Base-by-base conservation (phyloP, 1,284 basidiomycete species). In the Cystobasidium slooffiae region DNA sequence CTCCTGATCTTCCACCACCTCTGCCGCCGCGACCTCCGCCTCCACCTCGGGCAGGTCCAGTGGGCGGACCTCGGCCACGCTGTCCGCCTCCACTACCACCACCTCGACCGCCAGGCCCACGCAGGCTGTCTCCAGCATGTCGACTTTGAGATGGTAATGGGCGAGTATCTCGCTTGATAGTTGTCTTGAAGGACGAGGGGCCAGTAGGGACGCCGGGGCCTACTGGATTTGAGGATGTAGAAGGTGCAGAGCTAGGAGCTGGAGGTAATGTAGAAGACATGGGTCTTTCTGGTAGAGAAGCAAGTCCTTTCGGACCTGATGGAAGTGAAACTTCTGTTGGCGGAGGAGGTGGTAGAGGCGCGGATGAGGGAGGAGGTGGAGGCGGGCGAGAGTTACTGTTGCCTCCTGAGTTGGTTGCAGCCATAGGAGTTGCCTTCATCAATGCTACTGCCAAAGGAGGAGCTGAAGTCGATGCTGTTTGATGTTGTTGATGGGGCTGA, bases 381-480 rank as follows among this genome's bases (percentile, higher is more conserved):
- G 55, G 70, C 7, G 70, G 62, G 7, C 52, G 70, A 31, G 51
- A 52, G 20, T 52, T 41, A n/a, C 43, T 47, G 31, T 49, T 22
- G 5, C 43, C 52, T 31, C 44, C 18, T 18, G 53, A n/a, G 14
- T 14, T 22, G 16, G 1, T 53, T 8, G 53, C 24, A 14, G 66
- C 52, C 68, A 70, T 70, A 41, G 68, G 58, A 12, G 68, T 53
- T 3, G 70, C 53, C 39, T 56, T 73, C 62, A 66, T 73, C 16
- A 61, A 31, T 6, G 70, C 62, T 46, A 66, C 62, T 18, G 70
- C 70, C 18, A 66, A 44, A 22, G 52, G 63, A 22, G 63, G 63
- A 3, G 52, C 49, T n/a, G 52, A 31, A 7, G 22, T 24, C 22
- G 31, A 16, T 7, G 70, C 18, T 12, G 51, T n/a, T 16, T 65